Base-by-base conservation (phyloP, 495 filamentous ascomycete species). In the Lentithecium fluviatile region DNA sequence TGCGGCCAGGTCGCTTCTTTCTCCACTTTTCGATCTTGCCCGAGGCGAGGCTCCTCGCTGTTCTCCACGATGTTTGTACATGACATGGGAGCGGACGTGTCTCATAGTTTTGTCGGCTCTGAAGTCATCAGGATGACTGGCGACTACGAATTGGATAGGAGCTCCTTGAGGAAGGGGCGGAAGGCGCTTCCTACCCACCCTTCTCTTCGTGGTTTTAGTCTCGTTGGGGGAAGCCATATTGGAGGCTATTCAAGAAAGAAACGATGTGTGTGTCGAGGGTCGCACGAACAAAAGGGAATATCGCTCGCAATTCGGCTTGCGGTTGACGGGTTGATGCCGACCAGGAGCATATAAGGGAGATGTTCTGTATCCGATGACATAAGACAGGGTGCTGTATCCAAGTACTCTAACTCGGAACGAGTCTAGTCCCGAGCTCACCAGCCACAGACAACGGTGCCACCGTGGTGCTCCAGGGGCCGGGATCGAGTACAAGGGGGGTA, bases 41-140 rank as follows among this genome's bases (percentile, higher is more conserved):
- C 43, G 11, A 15, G 57, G 43, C 19, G 63, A 59, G n/a, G 13
- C 42, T 37, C 43, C 51, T 25, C 45, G 43, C 37, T 60, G 63
- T 2, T 61, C 64, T 45, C 53, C 52, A 50, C 64, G 64, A 47
- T 66, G 64, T 36, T 66, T 62, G 64, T 66, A 66, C 64, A 66
- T 66, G 23, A 66, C 64, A 43, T 66, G 64, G 17, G 64, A 66
- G 7, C 64, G 64, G 45, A 66, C 23, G 29, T 66, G 53, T 24
- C 64, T 52, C 64, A 66, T 62, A 0, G 64, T 66, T 6, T 53
- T 24, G 37, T 62, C 58, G 17, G 52, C 52, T 49, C 56, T 62
- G 58, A 66, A 66, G 13, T 66, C 46, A 29, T 66, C 64, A 8
- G 64, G 64, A 45, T 66, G 64, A 21, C 29, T 53, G 26, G 64